These are phyloP conservation scores for Diaporthe humulicola DNA, from an alignment of 2,329 filamentous ascomycete species.

Conservation along the genomic window DNA sequence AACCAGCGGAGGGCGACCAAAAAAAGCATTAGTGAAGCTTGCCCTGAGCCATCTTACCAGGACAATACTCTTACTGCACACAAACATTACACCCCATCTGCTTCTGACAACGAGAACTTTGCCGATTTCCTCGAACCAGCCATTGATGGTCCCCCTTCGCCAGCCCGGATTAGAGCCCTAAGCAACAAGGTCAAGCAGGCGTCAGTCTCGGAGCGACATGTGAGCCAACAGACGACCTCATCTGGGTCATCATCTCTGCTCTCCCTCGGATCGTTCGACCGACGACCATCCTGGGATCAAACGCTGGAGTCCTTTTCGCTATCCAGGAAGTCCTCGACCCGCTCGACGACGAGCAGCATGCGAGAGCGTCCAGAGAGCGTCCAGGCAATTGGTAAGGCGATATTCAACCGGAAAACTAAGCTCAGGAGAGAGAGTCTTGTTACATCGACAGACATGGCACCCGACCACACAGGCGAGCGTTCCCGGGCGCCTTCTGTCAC, in stretches of 20 bases:
- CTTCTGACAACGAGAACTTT: conserved; percentile 44
- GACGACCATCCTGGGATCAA: conserved; percentile 62
- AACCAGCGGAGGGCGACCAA: conserved; percentile 36
- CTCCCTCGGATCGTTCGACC: conserved; percentile 59
- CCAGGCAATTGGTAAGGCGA: conserved; percentile 69
- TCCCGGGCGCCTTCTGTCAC: conserved; percentile 44
- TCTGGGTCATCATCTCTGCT: conserved; percentile 69
- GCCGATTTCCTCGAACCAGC: conserved; percentile 68
- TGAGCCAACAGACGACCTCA: conserved; percentile 62
- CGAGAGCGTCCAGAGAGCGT: conserved; percentile 71
- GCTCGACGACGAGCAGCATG: conserved; percentile 67
- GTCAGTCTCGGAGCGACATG: conserved; percentile 61
- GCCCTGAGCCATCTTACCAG: conserved; percentile 34
- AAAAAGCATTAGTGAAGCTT: conserved; percentile 37
- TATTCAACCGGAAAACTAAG: conserved; percentile 69
- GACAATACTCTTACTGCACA: conserved; percentile 22
- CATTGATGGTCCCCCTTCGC: conserved; percentile 72
- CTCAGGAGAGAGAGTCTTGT: conserved; percentile 65
- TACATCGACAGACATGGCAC: conserved; percentile 58
- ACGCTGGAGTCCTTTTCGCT: conserved; percentile 62
- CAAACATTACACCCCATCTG: conserved; percentile 35
- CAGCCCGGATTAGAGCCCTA: conserved; percentile 69
- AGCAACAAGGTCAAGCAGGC: conserved; percentile 70
- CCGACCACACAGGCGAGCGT: conserved; percentile 42
- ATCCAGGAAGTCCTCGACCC: conserved; percentile 68